These are phyloP conservation scores for Tilletia indica DNA, from an alignment of 1,284 basidiomycete species.

Conservation along the genomic window DNA sequence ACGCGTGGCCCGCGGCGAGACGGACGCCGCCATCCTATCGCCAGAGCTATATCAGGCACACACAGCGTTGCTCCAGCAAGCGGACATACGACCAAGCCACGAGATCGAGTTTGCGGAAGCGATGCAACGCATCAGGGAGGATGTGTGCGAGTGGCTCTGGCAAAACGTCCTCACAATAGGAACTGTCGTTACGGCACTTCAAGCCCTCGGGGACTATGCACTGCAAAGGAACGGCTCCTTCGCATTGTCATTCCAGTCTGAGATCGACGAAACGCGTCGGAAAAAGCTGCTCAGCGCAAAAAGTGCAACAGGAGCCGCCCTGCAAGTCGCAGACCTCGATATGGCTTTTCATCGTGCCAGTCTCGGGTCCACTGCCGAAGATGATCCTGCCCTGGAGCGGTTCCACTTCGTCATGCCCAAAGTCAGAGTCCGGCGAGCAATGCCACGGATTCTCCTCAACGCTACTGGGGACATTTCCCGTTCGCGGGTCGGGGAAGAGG, in stretches of 20 bases:
- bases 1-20: not conserved
- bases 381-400: conserved; percentile 35
- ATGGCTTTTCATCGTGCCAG: conserved; percentile 35
- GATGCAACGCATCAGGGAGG: conserved; percentile 65
- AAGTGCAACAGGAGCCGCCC: conserved; percentile 64
- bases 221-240: conserved; percentile 84
- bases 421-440: conserved; percentile 29
- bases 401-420: conserved; percentile 25
- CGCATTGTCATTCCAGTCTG: conserved; percentile 66
- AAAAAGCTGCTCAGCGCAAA: conserved; percentile 58
- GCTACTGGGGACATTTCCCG: not conserved
- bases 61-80: conserved; percentile 24
- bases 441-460: conserved; percentile 22
- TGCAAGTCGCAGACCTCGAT: conserved; percentile 38
- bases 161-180: conserved; percentile 76
- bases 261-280: conserved; percentile 71
- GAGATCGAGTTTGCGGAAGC: conserved; percentile 24
- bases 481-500: not conserved
- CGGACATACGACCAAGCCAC: conserved; percentile 27
- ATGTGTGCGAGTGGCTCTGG: conserved; percentile 87
- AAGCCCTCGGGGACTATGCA: conserved; percentile 66
- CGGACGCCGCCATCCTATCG: conserved; percentile 22
- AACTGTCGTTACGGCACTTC: conserved; percentile 74
- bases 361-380: conserved; percentile 37
- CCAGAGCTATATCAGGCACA: conserved; percentile 31